These are phyloP conservation scores for Nakazawaea populi DNA, from an alignment of 805 yeast genomes.

Conservation along the genomic window DNA sequence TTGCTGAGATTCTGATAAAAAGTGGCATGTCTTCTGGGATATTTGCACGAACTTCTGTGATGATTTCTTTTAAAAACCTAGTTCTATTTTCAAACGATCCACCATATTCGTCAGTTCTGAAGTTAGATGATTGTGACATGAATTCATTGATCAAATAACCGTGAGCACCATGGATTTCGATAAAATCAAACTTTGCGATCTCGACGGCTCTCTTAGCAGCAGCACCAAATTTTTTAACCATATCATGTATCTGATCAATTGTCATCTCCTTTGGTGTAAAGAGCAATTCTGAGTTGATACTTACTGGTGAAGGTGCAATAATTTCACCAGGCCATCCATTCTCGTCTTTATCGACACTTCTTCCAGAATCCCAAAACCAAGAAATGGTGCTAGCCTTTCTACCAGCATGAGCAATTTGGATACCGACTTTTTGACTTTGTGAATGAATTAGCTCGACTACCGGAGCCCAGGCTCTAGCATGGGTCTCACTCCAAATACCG, in stretches of 20 bases:
- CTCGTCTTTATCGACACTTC: slow-evolving; percentile 23
- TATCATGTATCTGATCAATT: slow-evolving; percentile 29
- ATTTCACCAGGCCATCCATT: slow-evolving; percentile 40
- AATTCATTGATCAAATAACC: slow-evolving; percentile 52
- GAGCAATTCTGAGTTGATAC: slow-evolving; percentile 16
- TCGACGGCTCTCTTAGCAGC: slow-evolving; percentile 46
- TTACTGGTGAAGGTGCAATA: slow-evolving; percentile 40
- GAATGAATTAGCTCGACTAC: slow-evolving; percentile 41
- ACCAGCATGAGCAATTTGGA: slow-evolving; percentile 54
- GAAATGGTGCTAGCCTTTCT: slow-evolving; percentile 37
- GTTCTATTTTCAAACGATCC: slow-evolving; percentile 56
- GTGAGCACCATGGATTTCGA: slow-evolving; percentile 63
- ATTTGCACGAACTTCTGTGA: slow-evolving; percentile 34
- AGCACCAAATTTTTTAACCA: slow-evolving; percentile 35
- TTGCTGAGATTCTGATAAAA: slow-evolving; percentile 40
- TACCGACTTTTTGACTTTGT: slow-evolving; percentile 39
- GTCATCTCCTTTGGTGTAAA: slow-evolving; percentile 37
- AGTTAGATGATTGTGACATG: slow-evolving; percentile 37
- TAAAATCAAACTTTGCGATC: slow-evolving; percentile 52
- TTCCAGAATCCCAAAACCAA: slow-evolving; percentile 23
- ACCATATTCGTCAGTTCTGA: slow-evolving; percentile 58
- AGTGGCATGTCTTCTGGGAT: slow-evolving; percentile 39
- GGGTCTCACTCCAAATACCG: slow-evolving; percentile 47
- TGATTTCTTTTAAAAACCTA: slow-evolving; percentile 40
- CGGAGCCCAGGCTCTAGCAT: slow-evolving; percentile 32